Evolutionary conservation across 495 filamentous ascomycete species (phyloP), one percentile per base, ranked within the genome.

Genomic region (Parathielavia appendiculata): DNA sequence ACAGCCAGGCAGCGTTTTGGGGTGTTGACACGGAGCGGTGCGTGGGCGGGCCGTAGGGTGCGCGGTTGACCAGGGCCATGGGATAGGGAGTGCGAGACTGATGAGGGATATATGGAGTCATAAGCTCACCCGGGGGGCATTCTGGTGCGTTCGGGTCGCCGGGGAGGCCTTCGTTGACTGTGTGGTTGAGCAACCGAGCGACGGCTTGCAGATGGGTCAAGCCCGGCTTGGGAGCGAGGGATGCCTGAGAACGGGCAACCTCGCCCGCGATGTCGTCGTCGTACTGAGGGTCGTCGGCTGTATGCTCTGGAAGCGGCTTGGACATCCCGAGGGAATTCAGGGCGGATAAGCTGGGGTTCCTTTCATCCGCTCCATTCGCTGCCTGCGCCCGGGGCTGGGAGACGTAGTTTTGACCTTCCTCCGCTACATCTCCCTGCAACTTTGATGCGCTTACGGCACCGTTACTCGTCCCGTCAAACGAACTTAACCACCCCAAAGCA

Each of bases 1-100:
- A 85, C 7, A 92, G 73, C 78, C 83, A 92, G 11, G 79, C 82
- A 46, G 81, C 81, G 62, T 91, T 89, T 69, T 92, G 88, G 0
- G 88, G 88, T 3, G 81, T 83, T 46, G 77, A 71, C 36, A 84
- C 67, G 56, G 77, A 82, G 26, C 69, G 70, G 56, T 86, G 80
- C 58, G 82, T 84, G 12, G 82, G 82, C 8, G 76, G 64, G 20
- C 86, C 86, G 64, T 83, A 85, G 0, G 88, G 86, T 34, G 78
- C 73, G 20, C 87, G 81, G 66, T 81, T 85, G 7, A 90, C 85
- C 10, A 91, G 64, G 6, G 88, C 88, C 61, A 91, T 90, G 5
- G 88, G 83, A 41, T 88, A 77, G 4, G 83, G 78, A 13, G 80
- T 71, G 51, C 81, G 80, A 0, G 70, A 65, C 4, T 77, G 74